Base-by-base conservation (phyloP, 495 filamentous ascomycete genomes). In the Glarea lozoyensis region DNA sequence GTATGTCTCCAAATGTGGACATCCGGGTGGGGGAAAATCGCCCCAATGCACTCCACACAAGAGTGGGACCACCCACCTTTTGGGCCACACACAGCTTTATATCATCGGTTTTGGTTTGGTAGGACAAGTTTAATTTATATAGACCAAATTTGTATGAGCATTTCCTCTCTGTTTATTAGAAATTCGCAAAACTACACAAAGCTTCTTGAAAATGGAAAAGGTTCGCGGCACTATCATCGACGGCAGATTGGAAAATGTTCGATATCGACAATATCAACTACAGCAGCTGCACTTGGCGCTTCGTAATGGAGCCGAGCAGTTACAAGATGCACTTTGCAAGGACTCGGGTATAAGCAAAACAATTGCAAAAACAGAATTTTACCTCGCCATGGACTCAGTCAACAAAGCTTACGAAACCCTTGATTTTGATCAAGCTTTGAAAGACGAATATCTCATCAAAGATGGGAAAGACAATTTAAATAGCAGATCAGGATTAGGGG, bases 231-330 rank as follows among this genome's bases (percentile, higher is more conserved):
- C 50, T 4, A 42, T 46, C 18, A 41, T 27, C 7, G 50, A 53
- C 11, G 50, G 50, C 1, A n/a, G 50, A 9, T 6, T 42, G 7
- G 35, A 42, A n/a, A 53, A 49, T 40, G 19, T 46, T 12, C 45
- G 50, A 10, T 53, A 46, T 40, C 22, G 42, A 24, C 50, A 49
- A 19, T 42, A 49, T 22, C 25, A 53, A 40, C 37, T 53, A 17
- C 23, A 39, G 13, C 5, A 22, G 2, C 34, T 53, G 1, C 42
- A 53, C 27, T 12, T 19, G 16, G 23, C 30, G 11, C 34, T 53
- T 12, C 10, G 16, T 10, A 40, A 40, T 6, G 39, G 39, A 20
- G 18, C 20, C 18, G 24, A 22, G 4, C 16, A 4, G 22, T 27
- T 53, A 2, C 30, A 18, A 9, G 36, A 33, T 3, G 41, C 50